Evolutionary conservation across 352 stramenopile species (phyloP), one percentile per base, ranked within the genome.

Genomic region (Globisporangium camurandrum): DNA sequence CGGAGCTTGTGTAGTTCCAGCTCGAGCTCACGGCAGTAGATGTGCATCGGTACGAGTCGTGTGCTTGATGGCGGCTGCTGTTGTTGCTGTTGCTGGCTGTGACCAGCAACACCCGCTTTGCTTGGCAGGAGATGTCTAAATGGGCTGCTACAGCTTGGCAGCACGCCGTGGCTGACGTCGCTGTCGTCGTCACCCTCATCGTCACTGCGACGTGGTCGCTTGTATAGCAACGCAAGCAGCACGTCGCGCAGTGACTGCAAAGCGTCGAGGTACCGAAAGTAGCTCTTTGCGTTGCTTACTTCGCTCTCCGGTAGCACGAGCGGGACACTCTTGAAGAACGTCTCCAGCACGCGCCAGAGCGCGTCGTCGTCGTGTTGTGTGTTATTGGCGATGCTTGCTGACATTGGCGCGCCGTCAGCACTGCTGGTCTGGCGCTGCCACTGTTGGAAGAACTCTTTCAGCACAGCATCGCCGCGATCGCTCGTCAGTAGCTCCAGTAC

Each of bases 1-100:
- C 65, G 70, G 20, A 88, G 50, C 7, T 49, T 43, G n/a, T 81
- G 57, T 10, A 88, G 22, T 31, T 88, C 75, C 2, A 49, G 57
- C 57, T 90, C 74, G 26, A 90, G 62, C 38, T 85, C 61, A 40
- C 75, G 70, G 44, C 79, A 91, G 57, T 86, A 71, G 20, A 78
- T 34, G 38, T 80, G 83, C 19, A 84, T 57, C n/a, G 75, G 75
- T 4, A 72, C 20, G 10, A 42, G 27, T 17, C 9, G 23, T 1
- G 39, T 46, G 5, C 17, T 26, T 24, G 59, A 41, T 4, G 43
- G 7, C 45, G 33, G 8, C 31, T 37, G 31, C 31, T 52, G 40
- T 16, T 48, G 31, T 20, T 40, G 36, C 24, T 58, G 12, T 2
- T 14, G 27, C 28, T 23, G 20, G 10, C 16, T 1, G 24, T 44